Evolutionary conservation across 495 filamentous ascomycete genomes (phyloP).

Genomic region (Penicillium alfredii): DNA sequence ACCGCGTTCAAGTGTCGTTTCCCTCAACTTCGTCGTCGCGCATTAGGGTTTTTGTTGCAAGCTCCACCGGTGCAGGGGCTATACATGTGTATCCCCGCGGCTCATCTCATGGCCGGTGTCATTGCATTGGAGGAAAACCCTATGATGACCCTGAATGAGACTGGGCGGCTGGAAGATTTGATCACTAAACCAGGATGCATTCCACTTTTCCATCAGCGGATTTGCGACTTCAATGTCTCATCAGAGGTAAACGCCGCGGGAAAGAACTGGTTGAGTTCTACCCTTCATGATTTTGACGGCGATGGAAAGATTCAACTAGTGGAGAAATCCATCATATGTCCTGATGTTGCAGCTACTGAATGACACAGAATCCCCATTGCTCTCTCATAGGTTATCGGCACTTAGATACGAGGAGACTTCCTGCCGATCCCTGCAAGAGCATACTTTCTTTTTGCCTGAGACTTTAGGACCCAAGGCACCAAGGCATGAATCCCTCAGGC

Average conservation of each 20-base stretch:
- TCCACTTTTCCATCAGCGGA: conserved; percentile 6
- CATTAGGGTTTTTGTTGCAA: conserved; percentile 32
- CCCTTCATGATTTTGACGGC: conserved; percentile 1
- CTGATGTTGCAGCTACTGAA: too few relatives aligned
- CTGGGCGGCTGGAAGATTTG: conserved; percentile 1
- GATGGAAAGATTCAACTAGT: conserved; percentile 7
- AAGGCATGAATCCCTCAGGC: too few relatives aligned
- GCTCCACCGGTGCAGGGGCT: conserved; percentile 21
- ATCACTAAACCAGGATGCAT: conserved; percentile 6
- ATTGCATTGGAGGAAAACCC: conserved; percentile 15
- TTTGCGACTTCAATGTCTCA: conserved; percentile 12
- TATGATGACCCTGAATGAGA: neutral
- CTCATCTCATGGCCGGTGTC: conserved; percentile 9
- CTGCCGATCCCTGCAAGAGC: too few relatives aligned
- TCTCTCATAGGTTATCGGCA: too few relatives aligned
- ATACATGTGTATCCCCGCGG: conserved; percentile 18
- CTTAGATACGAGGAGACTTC: too few relatives aligned
- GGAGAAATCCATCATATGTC: conserved; percentile 5
- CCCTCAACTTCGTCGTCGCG: conserved; percentile 37
- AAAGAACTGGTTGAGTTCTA: conserved; percentile 8
- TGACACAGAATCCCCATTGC: too few relatives aligned
- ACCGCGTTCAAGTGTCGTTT: conserved; percentile 44
- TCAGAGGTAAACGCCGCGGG: conserved; percentile 7
- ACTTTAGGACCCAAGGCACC: too few relatives aligned
- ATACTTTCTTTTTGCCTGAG: too few relatives aligned